Base-by-base conservation (phyloP, 2,329 filamentous ascomycete genomes). In the Pseudonectria foliicola region DNA sequence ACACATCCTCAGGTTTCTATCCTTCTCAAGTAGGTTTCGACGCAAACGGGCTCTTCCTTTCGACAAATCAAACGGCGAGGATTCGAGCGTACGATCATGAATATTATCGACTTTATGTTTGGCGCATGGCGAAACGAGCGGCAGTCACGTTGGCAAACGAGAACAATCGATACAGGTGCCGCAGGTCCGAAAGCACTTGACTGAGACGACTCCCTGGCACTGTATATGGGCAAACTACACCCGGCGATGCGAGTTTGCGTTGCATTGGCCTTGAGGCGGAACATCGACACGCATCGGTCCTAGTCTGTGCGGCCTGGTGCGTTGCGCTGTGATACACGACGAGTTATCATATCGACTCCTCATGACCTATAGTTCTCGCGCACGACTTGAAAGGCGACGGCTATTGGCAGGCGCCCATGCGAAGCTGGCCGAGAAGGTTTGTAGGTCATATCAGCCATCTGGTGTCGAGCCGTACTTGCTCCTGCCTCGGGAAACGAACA, bases 21-120 rank as follows among this genome's bases (percentile, higher is more conserved):
- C 34, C 50, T 63, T 36, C 42, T 62, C 31, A 58, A 51, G 50
- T 63, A 61, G 46, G 62, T 35, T 12, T 29, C 27, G 30, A 14
- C 28, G 42, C 42, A 34, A 43, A 27, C 38, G 25, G 23, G 37
- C 42, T 40, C 37, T 12, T 21, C 40, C 34, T 41, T 34, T 44
- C 25, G 33, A 42, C 35, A 45, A 40, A 49, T 45, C 41, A 51
- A 49, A 38, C 43, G 32, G 34, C 30, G 31, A 39, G 40, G 44
- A 42, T 47, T 44, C 49, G 34, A 39, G 32, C 29, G 25, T 33
- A 38, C 23, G 29, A 39, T 29, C 36, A 31, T 27, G 27, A 40
- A 34, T 25, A 34, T 35, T 31, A 25, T 18, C 29, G 38, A 35
- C 25, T 32, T 35, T 31, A 25, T 18, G n/a, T 31, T 23, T n/a